These are phyloP conservation scores for Crithidia expoeki DNA, from an alignment of 208 protist genomes.

Conservation along the genomic window DNA sequence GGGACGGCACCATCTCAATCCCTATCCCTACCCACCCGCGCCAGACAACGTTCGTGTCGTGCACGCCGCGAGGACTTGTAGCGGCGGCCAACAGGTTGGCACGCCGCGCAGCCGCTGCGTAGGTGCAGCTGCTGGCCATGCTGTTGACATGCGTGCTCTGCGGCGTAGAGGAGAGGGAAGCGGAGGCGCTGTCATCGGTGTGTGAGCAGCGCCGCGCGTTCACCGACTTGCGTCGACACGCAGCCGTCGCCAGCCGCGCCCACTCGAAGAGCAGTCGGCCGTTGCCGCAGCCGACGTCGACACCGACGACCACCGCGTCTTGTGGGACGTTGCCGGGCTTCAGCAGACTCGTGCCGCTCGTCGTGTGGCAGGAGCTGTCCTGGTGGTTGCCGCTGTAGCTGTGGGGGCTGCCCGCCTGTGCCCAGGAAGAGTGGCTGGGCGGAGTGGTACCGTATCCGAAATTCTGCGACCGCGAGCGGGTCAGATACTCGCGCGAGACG, in stretches of 20 bases:
- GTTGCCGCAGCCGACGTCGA: conserved; percentile 73
- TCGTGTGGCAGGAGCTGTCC: background rate
- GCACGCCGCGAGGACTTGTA: conserved; percentile 16
- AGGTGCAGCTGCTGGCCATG: conserved; percentile 2
- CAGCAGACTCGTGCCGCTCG: background rate
- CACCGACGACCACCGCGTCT: conserved; percentile 36
- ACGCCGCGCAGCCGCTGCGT: conserved; percentile 4
- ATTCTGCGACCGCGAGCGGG: conserved; percentile 12
- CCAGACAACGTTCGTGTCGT: conserved; percentile 11
- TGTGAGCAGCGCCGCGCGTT: background rate
- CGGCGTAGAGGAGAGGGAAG: conserved; percentile 6
- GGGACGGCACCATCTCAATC: conserved; percentile 67
- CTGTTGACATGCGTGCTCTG: conserved; percentile 6
- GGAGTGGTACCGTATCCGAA: background rate
- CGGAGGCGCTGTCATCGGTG: background rate
- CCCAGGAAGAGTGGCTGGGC: background rate
- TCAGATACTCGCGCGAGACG: conserved; percentile 18
- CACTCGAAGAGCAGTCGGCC: conserved; percentile 84
- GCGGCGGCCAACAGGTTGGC: conserved; percentile 22
- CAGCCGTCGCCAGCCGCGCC: conserved; percentile 45
- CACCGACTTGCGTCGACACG: conserved; percentile 24
- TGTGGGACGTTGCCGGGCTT: conserved; percentile 6
- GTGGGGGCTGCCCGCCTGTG: background rate
- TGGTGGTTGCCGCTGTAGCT: conserved; percentile 1
- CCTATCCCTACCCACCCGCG: conserved; percentile 59